Conservation (phyloP, 1,284 basidiomycete species). For the Sanghuangporus weigelae region DNA sequence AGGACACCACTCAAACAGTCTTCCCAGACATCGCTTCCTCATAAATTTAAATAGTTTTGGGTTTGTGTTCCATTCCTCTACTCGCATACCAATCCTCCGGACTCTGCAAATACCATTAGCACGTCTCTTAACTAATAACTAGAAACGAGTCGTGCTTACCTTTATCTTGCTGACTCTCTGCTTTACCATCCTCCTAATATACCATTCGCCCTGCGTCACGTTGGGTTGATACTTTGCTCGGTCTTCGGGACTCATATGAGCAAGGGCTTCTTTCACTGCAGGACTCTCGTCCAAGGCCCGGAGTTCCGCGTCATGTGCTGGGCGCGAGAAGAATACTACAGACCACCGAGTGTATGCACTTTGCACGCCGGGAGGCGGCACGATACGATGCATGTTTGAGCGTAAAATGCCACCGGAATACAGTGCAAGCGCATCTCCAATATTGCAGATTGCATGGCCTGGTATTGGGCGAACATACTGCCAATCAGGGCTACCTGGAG, state of each 20-base stretch:
- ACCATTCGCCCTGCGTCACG: conserved; percentile 45
- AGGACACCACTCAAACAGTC: not conserved
- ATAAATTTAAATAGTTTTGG: conserved; percentile 7
- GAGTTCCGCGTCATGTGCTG: conserved; percentile 44
- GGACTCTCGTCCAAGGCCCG: conserved; percentile 46
- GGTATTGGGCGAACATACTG: conserved; percentile 55
- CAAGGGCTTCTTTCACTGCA: not conserved
- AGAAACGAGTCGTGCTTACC: conserved; percentile 22
- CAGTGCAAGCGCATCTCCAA: conserved; percentile 53
- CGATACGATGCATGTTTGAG: conserved; percentile 49
- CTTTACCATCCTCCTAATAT: conserved; percentile 40
- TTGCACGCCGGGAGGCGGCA: conserved; percentile 36
- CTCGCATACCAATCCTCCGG: conserved; percentile 33
- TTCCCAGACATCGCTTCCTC: not conserved
- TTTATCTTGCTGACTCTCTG: conserved; percentile 39
- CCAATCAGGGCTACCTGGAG: conserved; percentile 57
- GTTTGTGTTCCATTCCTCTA: conserved; percentile 31
- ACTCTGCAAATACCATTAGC: conserved; percentile 22
- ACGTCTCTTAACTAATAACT: not conserved
- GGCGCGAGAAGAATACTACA: conserved; percentile 58
- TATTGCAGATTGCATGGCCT: conserved; percentile 54
- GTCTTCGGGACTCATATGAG: not conserved
- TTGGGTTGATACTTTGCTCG: conserved; percentile 31
- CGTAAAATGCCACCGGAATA: conserved; percentile 55
- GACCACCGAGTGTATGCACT: conserved; percentile 46